phyloP scores from a whole-genome alignment of 345 rosid species.

The Tarenaya hassleriana region DNA sequence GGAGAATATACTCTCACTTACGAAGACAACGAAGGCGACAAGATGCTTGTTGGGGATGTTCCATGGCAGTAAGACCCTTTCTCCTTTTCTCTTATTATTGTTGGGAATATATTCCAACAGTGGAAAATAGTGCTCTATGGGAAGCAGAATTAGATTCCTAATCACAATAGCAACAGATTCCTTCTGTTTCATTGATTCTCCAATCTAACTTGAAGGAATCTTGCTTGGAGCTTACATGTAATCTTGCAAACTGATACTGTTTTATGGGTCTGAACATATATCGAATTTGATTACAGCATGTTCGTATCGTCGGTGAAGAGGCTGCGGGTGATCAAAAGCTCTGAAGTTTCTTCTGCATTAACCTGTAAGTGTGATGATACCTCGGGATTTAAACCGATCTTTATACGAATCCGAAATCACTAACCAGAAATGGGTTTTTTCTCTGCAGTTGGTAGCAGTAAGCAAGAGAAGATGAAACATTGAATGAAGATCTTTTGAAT shows the following conservation, averaged over 20 bases:
- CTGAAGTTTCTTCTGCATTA: slow-evolving; percentile 44
- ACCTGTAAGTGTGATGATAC: slow-evolving; percentile 20
- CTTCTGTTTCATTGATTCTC: too few relatives aligned
- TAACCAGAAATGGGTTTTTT: background rate
- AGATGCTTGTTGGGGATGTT: slow-evolving; percentile 99
- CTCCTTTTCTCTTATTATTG: slow-evolving; percentile 18
- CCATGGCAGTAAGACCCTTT: slow-evolving; percentile 95
- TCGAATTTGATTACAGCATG: slow-evolving; percentile 41
- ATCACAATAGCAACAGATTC: too few relatives aligned
- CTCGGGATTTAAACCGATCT: too few relatives aligned
- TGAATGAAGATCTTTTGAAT: slow-evolving; percentile 9
- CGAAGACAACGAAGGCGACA: slow-evolving; percentile 99
- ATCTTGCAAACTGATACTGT: too few relatives aligned
- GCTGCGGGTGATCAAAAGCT: slow-evolving; percentile 86
- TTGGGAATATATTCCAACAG: too few relatives aligned
- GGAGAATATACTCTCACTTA: slow-evolving; percentile 96
- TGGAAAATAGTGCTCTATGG: too few relatives aligned
- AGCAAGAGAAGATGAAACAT: slow-evolving; percentile 27
- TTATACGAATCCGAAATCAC: background rate
- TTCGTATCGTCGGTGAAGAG: slow-evolving; percentile 93
- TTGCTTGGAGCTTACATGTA: too few relatives aligned
- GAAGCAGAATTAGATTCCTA: too few relatives aligned
- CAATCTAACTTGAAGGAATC: too few relatives aligned
- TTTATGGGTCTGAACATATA: slow-evolving; percentile 23
- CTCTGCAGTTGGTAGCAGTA: slow-evolving; percentile 27